phyloP scores from a whole-genome alignment of 495 filamentous ascomycete genomes.

The Penicillium steckii region DNA sequence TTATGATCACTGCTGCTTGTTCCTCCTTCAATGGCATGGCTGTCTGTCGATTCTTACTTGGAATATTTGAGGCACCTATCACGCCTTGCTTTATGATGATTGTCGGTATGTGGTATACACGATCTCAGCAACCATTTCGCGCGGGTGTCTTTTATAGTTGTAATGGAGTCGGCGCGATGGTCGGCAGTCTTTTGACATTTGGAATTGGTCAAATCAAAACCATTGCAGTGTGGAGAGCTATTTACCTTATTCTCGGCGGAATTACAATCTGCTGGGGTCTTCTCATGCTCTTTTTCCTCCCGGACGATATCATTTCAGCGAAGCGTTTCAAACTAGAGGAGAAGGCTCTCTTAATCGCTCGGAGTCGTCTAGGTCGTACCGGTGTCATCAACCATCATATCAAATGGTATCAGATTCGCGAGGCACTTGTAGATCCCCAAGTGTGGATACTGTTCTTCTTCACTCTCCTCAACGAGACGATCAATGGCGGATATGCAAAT shows the following conservation, averaged over 20 bases:
- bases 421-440: conserved; percentile 32
- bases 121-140: conserved; percentile 28
- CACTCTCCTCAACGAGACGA: conserved; percentile 34
- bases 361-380: conserved; percentile 37
- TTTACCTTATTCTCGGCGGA: conserved; percentile 39
- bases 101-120: conserved; percentile 34
- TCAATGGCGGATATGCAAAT: conserved; percentile 38
- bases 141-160: conserved; percentile 43
- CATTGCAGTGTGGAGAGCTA: conserved; percentile 39
- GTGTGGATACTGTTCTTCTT: conserved; percentile 46
- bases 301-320: conserved; percentile 36
- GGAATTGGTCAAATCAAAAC: conserved; percentile 49
- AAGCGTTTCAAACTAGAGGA: conserved; percentile 39
- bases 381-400: conserved; percentile 42
- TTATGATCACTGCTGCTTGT: conserved; percentile 37
- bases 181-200: conserved; percentile 50
- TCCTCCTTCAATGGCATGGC: conserved; percentile 37
- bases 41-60: conserved; percentile 40
- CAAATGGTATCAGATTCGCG: conserved; percentile 46
- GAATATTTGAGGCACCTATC: conserved; percentile 35
- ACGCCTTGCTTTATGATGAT: conserved; percentile 47
- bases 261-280: conserved; percentile 40
- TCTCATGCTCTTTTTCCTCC: conserved; percentile 36
- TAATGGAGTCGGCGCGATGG: conserved; percentile 45
- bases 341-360: conserved; percentile 37